Base-by-base conservation (phyloP, 2,329 filamentous ascomycete species). In the Coniella lustricola region DNA sequence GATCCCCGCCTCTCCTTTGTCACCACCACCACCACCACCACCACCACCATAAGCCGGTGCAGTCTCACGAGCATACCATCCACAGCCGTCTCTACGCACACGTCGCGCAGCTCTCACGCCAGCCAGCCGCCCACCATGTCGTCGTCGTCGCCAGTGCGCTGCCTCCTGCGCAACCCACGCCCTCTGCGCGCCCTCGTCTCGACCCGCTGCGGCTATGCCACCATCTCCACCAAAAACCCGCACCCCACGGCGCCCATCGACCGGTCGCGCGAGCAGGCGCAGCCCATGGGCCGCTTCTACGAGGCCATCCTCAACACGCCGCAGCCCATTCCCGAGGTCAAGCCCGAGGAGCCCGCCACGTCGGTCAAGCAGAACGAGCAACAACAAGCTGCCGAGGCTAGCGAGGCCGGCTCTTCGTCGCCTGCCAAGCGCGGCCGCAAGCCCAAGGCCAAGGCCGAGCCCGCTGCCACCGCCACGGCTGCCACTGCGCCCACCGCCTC, bases 231-330 rank as follows among this genome's bases (percentile, higher is more conserved):
- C 43, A 57, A 63, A 52, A 57, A 56, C 49, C 55, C 57, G n/a
- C 56, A 55, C 21, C 57, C 58, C 2, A 54, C 58, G 31, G 52
- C 50, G 12, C 59, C 62, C 22, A 55, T 60, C 31, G 59, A 59
- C 49, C 54, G 54, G 32, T 55, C 51, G 22, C 58, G 61, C 32
- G 59, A 69, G 48, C 72, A 75, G 55, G 68, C 65, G n/a, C 64
- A 66, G 14, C 77, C 79, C 0, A 66, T 81, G 1, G 79, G 79
- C 1, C 61, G 67, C 33, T 84, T 80, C 65, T 84, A 84, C 63
- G 72, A 80, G 54, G 63, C 67, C n/a, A 72, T 83, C 20, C 67
- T 82, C 38, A 66, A 69, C 42, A 66, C 64, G 4, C 72, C 74
- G 0, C 64, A 67, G 8, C 69, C 69, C 2, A 68, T 65, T 46